Base-by-base conservation (phyloP, 371 early-diverging fungal genomes). In the Parasitella parasitica region DNA sequence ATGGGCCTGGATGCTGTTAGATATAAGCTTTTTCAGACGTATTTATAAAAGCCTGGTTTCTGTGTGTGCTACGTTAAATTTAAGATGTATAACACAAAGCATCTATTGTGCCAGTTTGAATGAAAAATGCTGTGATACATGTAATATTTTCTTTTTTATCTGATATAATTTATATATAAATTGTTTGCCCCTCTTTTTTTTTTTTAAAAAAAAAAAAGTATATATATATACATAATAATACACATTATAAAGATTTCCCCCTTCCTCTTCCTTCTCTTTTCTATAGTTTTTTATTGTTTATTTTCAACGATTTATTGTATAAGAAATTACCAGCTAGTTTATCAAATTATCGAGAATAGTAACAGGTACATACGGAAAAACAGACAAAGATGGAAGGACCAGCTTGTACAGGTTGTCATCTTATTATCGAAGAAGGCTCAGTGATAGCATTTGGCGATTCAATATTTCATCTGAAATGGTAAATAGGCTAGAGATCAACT, bases 391-490 rank as follows among this genome's bases (percentile, higher is more conserved):
- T 69, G 67, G 66, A 67, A 39, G 69, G 67, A 24, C 73, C 86
- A 24, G 63, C 64, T 30, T 91, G 93, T 69, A 81, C 86, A 70
- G 92, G 91, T 13, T 93, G 92, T 65, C 72, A 79, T 30, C 70
- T 71, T 27, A 57, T 80, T 13, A 91, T 91, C 55, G 89, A 90
- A 58, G 90, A 89, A 55, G 91, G 92, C 34, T 86, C 86, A 49
- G 91, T 90, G 3, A 89, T 91, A 36, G 86, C 90, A 50, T 91
- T 93, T 78, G 91, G 90, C 22, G 89, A 89, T 36, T 89, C 91
- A 11, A 78, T 90, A 6, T 91, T 91, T 86, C 92, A 91, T 73
- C 78, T 90, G 61, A 85, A 89, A 61, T 89, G 93, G 91, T 88
- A 86, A 62, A 48, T 27, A n/a, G n/a, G n/a, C n/a, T n/a, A n/a